Evolutionary conservation across 176 grass and related monocot genomes (phyloP).

Genomic region (Poa annua): DNA sequence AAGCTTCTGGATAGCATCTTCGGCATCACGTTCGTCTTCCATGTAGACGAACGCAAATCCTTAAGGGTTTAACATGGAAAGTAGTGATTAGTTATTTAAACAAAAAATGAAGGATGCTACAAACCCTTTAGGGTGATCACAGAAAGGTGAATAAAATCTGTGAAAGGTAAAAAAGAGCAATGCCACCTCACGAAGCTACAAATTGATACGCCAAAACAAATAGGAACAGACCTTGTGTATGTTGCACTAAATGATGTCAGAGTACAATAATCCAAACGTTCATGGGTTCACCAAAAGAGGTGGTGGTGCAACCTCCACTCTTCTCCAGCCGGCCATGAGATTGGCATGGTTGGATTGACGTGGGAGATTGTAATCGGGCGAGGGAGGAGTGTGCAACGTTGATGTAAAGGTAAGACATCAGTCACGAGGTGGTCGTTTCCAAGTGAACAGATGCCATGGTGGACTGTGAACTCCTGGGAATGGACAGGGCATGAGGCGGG

Average conservation of each 20-base stretch:
- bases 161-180: constrained; percentile 37
- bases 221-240: constrained; percentile 94
- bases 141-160: constrained; percentile 29
- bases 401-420: constrained; percentile 77
- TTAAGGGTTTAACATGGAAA: constrained; percentile 46
- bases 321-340: constrained; percentile 81
- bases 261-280: constrained; percentile 73
- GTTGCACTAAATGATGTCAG: constrained; percentile 82
- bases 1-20: constrained; percentile 83
- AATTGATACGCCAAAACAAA: constrained; percentile 65
- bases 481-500: constrained; percentile 72
- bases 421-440: constrained; percentile 72
- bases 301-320: constrained; percentile 82
- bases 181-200: constrained; percentile 57
- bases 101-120: not conserved
- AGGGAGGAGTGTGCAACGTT: constrained; percentile 69
- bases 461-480: constrained; percentile 74
- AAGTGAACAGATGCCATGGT: constrained; percentile 77
- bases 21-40: constrained; percentile 95
- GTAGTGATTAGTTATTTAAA: constrained; percentile 28
- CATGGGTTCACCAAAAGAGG: constrained; percentile 68
- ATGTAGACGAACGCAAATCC: constrained; percentile 99
- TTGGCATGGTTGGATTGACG: constrained; percentile 74
- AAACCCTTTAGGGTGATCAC: constrained; percentile 15
- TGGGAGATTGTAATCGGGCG: constrained; percentile 58